Evolutionary conservation across 2,329 filamentous ascomycete genomes (phyloP), one percentile per base, ranked within the genome.

Genomic region (Alternaria tenuissima): DNA sequence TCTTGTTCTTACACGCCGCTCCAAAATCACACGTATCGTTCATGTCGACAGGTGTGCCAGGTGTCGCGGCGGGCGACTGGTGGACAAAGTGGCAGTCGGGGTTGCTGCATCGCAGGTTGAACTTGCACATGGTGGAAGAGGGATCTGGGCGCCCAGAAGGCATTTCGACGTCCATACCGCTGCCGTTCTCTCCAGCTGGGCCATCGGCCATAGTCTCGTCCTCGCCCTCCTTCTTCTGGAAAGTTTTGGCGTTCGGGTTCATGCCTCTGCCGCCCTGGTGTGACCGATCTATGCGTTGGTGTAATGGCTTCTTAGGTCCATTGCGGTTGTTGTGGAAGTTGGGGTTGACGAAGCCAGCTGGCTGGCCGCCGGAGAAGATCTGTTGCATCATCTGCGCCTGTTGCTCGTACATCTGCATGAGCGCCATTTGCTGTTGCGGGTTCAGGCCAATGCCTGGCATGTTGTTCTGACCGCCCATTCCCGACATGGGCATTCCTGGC

Each of bases 1-100:
- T 98, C 72, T 88, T 86, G 84, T 98, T 99, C 81, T 95, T 96
- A 87, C 95, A 99, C 8, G 93, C 93, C 2, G 89, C 93, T 20
- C 93, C 94, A 71, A 91, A 98, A 18, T 86, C 86, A 82, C 95
- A 99, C 18, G 86, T 84, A 72, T 96, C 93, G 59, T 85, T 87
- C 67, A 94, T 85, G 77, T 98, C 95, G 59, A 98, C 84, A 0
- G 89, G 85, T 2, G 86, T 87, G 28, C 91, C 91, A 2, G 90
- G 89, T 4, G 92, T 91, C 32, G 94, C 94, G 2, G 91, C 93
- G 2, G 95, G 93, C 16, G 94, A 97, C 81, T 97, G 94, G 74
- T 99, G 95, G 18, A 93, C 95, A 77, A 93, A 99, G 67, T 90
- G 91, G 81, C 95, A 99, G 63, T 96, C 92, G 68, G 88, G 88